These are phyloP conservation scores for Chloris gayana DNA, from an alignment of 176 grass and related monocot genomes.

Conservation along the genomic window DNA sequence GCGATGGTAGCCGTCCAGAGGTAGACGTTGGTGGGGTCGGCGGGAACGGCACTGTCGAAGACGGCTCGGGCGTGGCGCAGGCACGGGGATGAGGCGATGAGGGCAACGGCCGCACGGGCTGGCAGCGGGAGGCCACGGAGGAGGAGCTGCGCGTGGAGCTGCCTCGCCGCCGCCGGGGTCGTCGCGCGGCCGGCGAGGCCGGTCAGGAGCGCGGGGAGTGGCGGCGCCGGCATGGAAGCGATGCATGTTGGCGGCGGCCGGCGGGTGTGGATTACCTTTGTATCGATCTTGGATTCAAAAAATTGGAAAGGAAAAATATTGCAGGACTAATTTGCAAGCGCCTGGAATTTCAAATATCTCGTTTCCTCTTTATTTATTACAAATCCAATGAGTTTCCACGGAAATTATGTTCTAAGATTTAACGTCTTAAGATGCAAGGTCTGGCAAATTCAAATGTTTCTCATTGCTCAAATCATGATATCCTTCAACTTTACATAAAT, in stretches of 20 bases:
- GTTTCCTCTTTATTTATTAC: not conserved
- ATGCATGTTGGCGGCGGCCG: no score
- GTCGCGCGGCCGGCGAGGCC: conserved; percentile 31
- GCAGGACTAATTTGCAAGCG: not conserved
- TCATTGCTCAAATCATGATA: conserved; percentile 24
- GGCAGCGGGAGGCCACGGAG: conserved; percentile 42
- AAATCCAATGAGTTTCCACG: not conserved
- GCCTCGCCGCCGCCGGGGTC: conserved; percentile 26
- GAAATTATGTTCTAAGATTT: conserved; percentile 2
- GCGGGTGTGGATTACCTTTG: not conserved
- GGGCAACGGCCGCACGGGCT: conserved; percentile 46
- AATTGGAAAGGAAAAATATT: not conserved
- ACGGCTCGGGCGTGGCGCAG: conserved; percentile 49
- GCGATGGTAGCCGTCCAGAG: conserved; percentile 49
- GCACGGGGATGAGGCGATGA: conserved; percentile 39
- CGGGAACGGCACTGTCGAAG: conserved; percentile 40
- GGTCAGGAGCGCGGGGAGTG: conserved; percentile 10
- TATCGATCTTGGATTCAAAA: not conserved
- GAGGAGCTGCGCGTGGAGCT: conserved; percentile 58
- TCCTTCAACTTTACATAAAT: conserved; percentile 8
- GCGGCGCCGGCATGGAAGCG: not conserved
- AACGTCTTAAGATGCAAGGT: not conserved
- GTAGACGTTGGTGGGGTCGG: conserved; percentile 49
- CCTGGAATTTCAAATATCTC: not conserved
- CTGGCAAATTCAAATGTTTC: conserved; percentile 31